Conservation (phyloP, 148 eudicot genomes). For the Fagopyrum homotropicum region DNA sequence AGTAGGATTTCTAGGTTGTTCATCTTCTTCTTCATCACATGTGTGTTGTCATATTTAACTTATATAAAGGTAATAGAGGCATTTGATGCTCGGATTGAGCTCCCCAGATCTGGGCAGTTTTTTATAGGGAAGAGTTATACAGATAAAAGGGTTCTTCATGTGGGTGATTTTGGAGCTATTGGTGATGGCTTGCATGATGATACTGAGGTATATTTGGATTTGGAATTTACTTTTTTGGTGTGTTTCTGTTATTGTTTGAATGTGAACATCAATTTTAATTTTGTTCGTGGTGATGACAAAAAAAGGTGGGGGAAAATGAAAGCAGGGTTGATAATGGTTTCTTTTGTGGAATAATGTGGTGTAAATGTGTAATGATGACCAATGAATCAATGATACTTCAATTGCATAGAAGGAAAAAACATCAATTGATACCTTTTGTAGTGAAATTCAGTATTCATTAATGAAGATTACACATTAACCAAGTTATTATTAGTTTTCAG, state of each 20-base stretch:
- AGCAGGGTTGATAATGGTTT: not conserved
- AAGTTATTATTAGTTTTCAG: not conserved
- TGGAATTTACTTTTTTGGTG: not conserved
- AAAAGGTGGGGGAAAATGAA: not conserved
- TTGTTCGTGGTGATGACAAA: not conserved
- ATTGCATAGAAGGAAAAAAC: not conserved
- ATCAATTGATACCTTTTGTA: not conserved
- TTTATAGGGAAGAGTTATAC: conserved; percentile 6
- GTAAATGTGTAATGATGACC: not conserved
- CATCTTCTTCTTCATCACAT: conserved; percentile 1
- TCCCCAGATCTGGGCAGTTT: conserved; percentile 27
- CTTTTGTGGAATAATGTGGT: not conserved
- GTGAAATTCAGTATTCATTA: not conserved
- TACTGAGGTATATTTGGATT: conserved; percentile 32
- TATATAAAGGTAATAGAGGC: conserved; percentile 24
- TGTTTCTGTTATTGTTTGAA: not conserved
- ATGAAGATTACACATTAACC: not conserved
- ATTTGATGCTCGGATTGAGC: conserved; percentile 37
- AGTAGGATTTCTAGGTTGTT: not conserved
- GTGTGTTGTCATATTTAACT: conserved; percentile 17
- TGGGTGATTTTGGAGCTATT: conserved; percentile 41
- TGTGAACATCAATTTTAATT: not conserved
- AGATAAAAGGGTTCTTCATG: conserved; percentile 20
- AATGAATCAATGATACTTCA: no score
- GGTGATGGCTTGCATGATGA: conserved; percentile 60